Base-by-base conservation (phyloP, 164 flowering plant genomes). In the Chimonanthus praecox region DNA sequence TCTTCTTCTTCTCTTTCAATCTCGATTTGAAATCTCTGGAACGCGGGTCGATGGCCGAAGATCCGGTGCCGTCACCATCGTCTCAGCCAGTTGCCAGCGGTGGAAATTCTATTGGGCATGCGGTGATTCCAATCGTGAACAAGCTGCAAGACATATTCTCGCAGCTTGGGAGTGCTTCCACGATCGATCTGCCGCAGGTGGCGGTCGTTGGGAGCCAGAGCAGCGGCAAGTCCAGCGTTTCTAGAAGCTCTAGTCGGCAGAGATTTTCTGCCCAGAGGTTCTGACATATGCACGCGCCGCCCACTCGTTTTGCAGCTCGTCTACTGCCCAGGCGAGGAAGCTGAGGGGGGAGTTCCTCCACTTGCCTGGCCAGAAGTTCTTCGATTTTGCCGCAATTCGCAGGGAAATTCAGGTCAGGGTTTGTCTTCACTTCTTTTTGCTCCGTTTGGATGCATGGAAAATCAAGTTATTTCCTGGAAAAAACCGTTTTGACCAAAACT, bases 171-270 rank as follows among this genome's bases (percentile, higher is more conserved):
- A 85, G 86, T 71, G 71, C 80, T 16, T 86, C 93, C 4, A 85
- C 88, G 46, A 86, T 94, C 81, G 95, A 91, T 79, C 84, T 94
- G 46, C 99, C 98, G 2, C 99, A 93, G 77, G 99, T 94, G 43
- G 96, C 92, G 7, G 99, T 94, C 43, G 97, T 94, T 18, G 98
- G 98, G 0, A 90, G 97, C 75, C 99, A 94, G 83, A 92, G 98
- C 78, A 92, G 99, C 74, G 99, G 99, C 49, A 94, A 94, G 68
- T 91, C 97, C 54, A 91, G 97, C 74, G 98, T 94, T n/a, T 20
- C 87, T 95, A 7, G 98, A 94, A 78, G 87, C 98, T 11, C 85
- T 94, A 4, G 99, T 94, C 2, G 99, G 99, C n/a, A 90, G 99
- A 43, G 98, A 94, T 74, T 94, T 94, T 81, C 67, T 94, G 69